These are phyloP conservation scores for Glomus cerebriforme DNA, from an alignment of 192 early-diverging fungal species.

Conservation along the genomic window DNA sequence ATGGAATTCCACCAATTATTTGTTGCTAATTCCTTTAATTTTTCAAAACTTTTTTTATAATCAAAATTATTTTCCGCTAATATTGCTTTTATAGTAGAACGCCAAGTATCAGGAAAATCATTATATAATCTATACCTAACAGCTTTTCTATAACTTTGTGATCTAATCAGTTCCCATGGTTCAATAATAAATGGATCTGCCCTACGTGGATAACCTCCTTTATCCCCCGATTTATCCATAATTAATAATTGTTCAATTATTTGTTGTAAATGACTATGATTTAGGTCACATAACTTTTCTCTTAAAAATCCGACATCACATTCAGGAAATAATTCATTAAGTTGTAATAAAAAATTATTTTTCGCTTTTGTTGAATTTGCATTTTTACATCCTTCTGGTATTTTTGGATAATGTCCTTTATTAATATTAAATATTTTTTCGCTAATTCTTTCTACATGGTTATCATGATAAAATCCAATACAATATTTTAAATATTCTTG, in stretches of 20 bases:
- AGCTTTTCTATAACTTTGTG: slow-evolving; percentile 21
- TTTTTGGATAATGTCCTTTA: slow-evolving; percentile 37
- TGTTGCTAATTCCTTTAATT: slow-evolving; percentile 35
- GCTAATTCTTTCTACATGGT: slow-evolving; percentile 39
- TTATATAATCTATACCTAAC: slow-evolving; percentile 29
- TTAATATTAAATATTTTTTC: slow-evolving; percentile 37
- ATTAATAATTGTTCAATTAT: slow-evolving; percentile 20
- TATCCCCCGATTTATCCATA: slow-evolving; percentile 1
- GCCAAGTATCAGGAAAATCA: slow-evolving; percentile 43
- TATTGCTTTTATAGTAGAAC: slow-evolving; percentile 49
- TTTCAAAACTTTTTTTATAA: slow-evolving; percentile 35
- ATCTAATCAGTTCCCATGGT: slow-evolving; percentile 26
- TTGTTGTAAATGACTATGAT: slow-evolving; percentile 37
- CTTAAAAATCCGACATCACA: slow-evolving; percentile 40
- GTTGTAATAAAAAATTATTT: slow-evolving; percentile 18
- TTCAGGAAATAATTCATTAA: slow-evolving; percentile 47
- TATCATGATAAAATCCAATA: slow-evolving; percentile 34
- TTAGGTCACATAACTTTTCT: slow-evolving; percentile 20
- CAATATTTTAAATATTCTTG: slow-evolving; percentile 41
- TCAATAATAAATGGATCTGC: slow-evolving; percentile 1
- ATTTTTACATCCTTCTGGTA: slow-evolving; percentile 18
- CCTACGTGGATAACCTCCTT: slow-evolving; percentile 11
- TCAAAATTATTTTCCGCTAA: slow-evolving; percentile 50
- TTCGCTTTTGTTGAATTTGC: slow-evolving; percentile 11
- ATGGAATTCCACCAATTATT: slow-evolving; percentile 39